Evolutionary conservation across 257 asterid genomes (phyloP).

Genomic region (Fraxinus cuspidata): DNA sequence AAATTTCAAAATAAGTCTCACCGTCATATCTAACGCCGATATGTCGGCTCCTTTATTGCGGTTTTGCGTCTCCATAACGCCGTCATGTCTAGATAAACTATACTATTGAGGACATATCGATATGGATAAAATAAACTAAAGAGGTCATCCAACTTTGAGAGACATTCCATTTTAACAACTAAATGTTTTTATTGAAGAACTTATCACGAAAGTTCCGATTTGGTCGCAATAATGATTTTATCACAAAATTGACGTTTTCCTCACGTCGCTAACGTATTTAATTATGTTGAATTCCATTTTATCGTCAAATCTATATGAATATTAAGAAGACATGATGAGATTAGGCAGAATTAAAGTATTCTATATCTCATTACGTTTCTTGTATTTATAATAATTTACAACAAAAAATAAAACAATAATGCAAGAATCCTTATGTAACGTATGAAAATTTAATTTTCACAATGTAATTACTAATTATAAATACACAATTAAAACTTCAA

Average conservation of each 20-base stretch:
- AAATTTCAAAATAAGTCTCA: neutral
- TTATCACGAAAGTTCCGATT: neutral
- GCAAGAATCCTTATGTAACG: no score
- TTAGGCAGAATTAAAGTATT: no score
- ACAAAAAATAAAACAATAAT: no score
- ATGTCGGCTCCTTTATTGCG: neutral
- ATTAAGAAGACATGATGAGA: no score
- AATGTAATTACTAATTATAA: no score
- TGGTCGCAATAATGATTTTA: neutral
- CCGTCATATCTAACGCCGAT: slow-evolving; percentile 16
- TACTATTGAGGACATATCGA: neutral
- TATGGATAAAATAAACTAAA: neutral
- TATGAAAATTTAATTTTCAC: no score
- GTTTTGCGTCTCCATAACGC: neutral
- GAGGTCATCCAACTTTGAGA: neutral
- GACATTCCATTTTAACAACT: neutral
- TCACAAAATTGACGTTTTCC: neutral
- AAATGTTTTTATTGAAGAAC: neutral
- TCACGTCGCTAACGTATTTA: neutral
- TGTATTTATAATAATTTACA: no score
- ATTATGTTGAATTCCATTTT: neutral
- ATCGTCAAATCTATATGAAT: neutral
- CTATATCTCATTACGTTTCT: no score
- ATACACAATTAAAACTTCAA: slow-evolving; percentile 3
- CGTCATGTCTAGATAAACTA: neutral